Percentiles rank a stretch among this genome's conserved stretches.
These are phyloP conservation scores for Boletus tomentosulus DNA, from an alignment of 768 basidiomycete genomes.

Conservation along the genomic window DNA sequence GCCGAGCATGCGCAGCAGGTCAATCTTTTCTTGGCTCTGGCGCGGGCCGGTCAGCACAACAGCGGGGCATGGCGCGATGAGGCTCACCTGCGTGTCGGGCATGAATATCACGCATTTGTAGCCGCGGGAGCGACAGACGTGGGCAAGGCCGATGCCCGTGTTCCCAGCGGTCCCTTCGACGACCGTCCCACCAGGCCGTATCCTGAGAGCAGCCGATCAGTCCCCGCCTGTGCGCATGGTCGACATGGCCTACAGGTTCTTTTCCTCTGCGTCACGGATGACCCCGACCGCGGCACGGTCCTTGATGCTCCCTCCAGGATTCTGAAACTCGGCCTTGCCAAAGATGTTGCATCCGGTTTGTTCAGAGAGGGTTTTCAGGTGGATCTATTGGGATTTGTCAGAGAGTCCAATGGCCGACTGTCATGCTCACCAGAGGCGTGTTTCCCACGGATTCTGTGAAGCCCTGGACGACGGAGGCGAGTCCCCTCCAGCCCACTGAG, in stretches of 20 bases:
- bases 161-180: slow-evolving; percentile 99
- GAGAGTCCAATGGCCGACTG: background rate
- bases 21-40: slow-evolving; percentile 97
- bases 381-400: slow-evolving; percentile 54
- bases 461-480: slow-evolving; percentile 57
- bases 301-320: slow-evolving; percentile 97
- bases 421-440: slow-evolving; percentile 74
- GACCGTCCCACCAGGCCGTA: slow-evolving; percentile 92
- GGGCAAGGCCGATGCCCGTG: slow-evolving; percentile 93
- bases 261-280: slow-evolving; percentile 79
- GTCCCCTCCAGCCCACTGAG: slow-evolving; percentile 22
- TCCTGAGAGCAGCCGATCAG: slow-evolving; percentile 35
- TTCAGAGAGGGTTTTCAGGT: slow-evolving; percentile 75
- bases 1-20: slow-evolving; percentile 94
- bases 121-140: slow-evolving; percentile 88
- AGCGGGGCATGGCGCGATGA: background rate
- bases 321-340: slow-evolving; percentile 98
- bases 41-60: background rate
- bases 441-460: slow-evolving; percentile 89
- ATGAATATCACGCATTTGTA: slow-evolving; percentile 99
- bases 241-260: slow-evolving; percentile 57
- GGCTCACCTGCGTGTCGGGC: slow-evolving; percentile 84
- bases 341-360: slow-evolving; percentile 79
- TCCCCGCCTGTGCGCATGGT: background rate
- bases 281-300: slow-evolving; percentile 94